Evolutionary conservation across 2,329 filamentous ascomycete species (phyloP).

Genomic region (Fusarium fracticaudum): DNA sequence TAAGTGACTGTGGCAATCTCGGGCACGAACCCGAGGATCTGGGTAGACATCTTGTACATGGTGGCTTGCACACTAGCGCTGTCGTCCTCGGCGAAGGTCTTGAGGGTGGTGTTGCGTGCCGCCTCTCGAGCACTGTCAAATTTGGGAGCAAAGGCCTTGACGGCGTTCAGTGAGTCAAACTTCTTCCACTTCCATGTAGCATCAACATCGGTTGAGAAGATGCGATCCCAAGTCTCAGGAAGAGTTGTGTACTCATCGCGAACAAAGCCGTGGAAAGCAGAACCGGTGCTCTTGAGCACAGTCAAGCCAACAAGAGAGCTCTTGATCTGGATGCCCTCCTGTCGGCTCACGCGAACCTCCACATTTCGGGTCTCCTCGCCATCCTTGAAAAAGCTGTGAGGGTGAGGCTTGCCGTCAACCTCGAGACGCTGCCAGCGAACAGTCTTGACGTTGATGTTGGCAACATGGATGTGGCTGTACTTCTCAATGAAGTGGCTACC

Average conservation of each 20-base stretch:
- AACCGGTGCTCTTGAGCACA: constrained; percentile 96
- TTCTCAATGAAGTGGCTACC: constrained; percentile 88
- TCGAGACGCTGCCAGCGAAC: constrained; percentile 93
- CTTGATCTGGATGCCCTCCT: constrained; percentile 76
- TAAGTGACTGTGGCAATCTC: constrained; percentile 80
- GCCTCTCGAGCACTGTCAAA: constrained; percentile 84
- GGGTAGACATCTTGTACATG: constrained; percentile 98
- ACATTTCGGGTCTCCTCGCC: constrained; percentile 88
- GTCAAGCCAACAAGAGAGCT: constrained; percentile 84
- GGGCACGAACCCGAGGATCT: constrained; percentile 81
- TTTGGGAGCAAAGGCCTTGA: constrained; percentile 68
- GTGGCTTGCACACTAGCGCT: constrained; percentile 95
- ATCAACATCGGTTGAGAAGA: constrained; percentile 93
- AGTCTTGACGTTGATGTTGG: constrained; percentile 82
- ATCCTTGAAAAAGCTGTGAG: constrained; percentile 93
- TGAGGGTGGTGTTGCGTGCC: constrained; percentile 87
- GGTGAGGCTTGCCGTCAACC: constrained; percentile 88
- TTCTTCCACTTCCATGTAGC: constrained; percentile 85
- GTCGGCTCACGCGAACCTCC: constrained; percentile 74
- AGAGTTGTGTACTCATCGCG: constrained; percentile 94
- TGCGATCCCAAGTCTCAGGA: constrained; percentile 91
- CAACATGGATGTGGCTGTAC: constrained; percentile 87
- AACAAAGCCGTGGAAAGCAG: constrained; percentile 94
- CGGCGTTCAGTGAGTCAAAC: constrained; percentile 73
- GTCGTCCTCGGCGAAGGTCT: constrained; percentile 88